Base-by-base conservation (phyloP, 805 yeast genomes). In the Candida khao-thaluensis region DNA sequence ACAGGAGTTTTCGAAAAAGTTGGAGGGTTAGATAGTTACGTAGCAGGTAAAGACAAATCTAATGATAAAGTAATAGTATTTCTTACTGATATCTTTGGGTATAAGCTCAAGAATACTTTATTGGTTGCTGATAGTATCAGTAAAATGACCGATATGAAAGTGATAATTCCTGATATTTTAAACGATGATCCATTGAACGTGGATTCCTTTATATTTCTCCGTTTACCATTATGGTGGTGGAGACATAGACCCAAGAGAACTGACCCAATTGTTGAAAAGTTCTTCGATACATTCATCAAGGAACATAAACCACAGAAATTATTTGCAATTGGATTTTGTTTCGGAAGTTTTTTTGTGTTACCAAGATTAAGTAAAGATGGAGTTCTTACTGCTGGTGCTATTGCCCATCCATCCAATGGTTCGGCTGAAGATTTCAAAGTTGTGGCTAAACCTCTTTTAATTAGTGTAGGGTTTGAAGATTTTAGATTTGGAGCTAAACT, bases 391-490 rank as follows among this genome's bases (percentile, higher is more conserved):
- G 83, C 71, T 11, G 85, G 76, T 50, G 90, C 89, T 8, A 59
- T 79, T 47, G 90, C 89, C 3, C 96, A 88, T 61, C 95, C 96
- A 4, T 79, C 90, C 79, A 41, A 78, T 82, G n/a, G 45, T 70
- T 8, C 67, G 69, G 16, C 86, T 76, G 26, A 90, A 81, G 51
- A 66, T 85, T 32, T 75, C 67, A 37, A 73, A 65, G 12, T 4
- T 1, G 56, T 88, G 48, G 27, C 47, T 0, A 76, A 71, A 47
- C 95, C 95, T 9, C 25, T 89, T 17, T 49, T 81, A 48, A 77
- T 88, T 45, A 69, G 82, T 20, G 82, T 82, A 37, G 95, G 95
- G 30, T 85, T 82, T 61, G 60, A 45, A 7, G 96, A 89, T 57
- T 29, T 46, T 0, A 58, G 70, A 33, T 88, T 80, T 72, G 51